Base-by-base conservation (phyloP, 495 filamentous ascomycete species). In the Bryoglossum gracile region DNA sequence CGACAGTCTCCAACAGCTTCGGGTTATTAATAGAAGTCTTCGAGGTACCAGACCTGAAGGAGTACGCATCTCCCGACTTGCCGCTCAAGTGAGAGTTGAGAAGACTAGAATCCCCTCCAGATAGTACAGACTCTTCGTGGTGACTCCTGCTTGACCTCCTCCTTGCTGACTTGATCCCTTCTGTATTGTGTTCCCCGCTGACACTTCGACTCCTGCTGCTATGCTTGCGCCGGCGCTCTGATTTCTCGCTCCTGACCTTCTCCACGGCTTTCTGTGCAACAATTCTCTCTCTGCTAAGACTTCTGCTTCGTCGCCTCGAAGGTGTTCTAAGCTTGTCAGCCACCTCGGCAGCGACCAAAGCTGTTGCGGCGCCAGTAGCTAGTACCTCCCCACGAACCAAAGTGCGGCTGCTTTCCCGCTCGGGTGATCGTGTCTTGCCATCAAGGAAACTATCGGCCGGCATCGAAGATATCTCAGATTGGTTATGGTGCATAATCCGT, bases 11-110 rank as follows among this genome's bases (percentile, higher is more conserved):
- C 4, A 97, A 76, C n/a, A 98, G 67, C 53, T 87, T 94, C 0
- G 91, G 91, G 61, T 98, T 96, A 66, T 94, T 96, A 65, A 95
- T 83, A 0, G 87, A 92, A 5, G 89, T 87, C 46, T 81, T 87
- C 19, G 88, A 92, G 13, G 81, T 80, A 23, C 81, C 78, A 3
- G 87, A 90, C 26, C 78, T 77, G 43, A 86, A 71, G 4, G 89
- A 90, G 57, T 87, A 79, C 48, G 84, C 76, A 58, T 89, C 85
- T 32, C 78, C 75, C 11, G 85, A 88, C 32, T 76, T 77, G 57
- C 76, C 82, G 36, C 84, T 81, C n/a, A 87, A 60, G 19, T 81
- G 79, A 4, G 86, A 89, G 35, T 80, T 86, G 21, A 90, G 64
- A 25, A 84, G 59, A 57, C 86, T 89, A 4, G 88, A 89, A 46